Percentiles rank a stretch among this genome's conserved stretches.
phyloP scores from a whole-genome alignment of 1,284 basidiomycete species.

The Ganoderma boninense region DNA sequence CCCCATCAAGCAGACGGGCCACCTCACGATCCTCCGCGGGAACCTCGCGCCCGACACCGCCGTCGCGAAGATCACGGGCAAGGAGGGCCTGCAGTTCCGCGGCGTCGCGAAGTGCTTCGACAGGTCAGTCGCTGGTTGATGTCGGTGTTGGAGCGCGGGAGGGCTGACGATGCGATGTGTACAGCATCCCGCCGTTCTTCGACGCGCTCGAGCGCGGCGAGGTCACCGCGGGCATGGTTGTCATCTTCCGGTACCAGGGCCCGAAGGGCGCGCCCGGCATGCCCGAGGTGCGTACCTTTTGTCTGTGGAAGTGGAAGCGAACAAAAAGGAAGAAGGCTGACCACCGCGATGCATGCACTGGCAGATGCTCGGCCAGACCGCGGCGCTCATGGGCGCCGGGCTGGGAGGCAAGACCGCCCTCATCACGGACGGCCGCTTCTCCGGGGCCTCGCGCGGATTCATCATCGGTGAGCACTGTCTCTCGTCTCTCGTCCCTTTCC shows the following conservation, averaged over 20 bases:
- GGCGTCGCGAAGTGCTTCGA: slow-evolving; percentile 83
- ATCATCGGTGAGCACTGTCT: slow-evolving; percentile 60
- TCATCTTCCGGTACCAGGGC: slow-evolving; percentile 95
- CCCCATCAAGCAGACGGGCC: slow-evolving; percentile 92
- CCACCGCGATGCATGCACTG: background rate
- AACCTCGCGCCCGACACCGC: slow-evolving; percentile 92
- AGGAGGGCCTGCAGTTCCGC: slow-evolving; percentile 91
- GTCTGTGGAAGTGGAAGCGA: background rate
- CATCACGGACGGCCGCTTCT: slow-evolving; percentile 97
- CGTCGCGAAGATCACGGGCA: slow-evolving; percentile 96
- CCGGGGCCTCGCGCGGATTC: slow-evolving; percentile 76
- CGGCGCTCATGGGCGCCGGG: slow-evolving; percentile 92
- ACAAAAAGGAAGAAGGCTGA: background rate
- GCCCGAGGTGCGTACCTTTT: slow-evolving; percentile 87
- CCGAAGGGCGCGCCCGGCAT: slow-evolving; percentile 97
- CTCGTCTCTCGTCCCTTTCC: background rate
- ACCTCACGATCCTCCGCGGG: slow-evolving; percentile 91
- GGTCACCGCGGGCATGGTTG: slow-evolving; percentile 86
- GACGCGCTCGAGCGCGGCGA: slow-evolving; percentile 84
- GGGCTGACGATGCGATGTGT: background rate
- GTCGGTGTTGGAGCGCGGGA: background rate
- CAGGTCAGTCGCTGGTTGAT: slow-evolving; percentile 47
- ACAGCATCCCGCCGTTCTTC: slow-evolving; percentile 84
- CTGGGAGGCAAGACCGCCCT: slow-evolving; percentile 91
- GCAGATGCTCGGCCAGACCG: slow-evolving; percentile 81